These are phyloP conservation scores for Paraleonurus japonicus DNA, from an alignment of 257 asterid genomes.

Conservation along the genomic window DNA sequence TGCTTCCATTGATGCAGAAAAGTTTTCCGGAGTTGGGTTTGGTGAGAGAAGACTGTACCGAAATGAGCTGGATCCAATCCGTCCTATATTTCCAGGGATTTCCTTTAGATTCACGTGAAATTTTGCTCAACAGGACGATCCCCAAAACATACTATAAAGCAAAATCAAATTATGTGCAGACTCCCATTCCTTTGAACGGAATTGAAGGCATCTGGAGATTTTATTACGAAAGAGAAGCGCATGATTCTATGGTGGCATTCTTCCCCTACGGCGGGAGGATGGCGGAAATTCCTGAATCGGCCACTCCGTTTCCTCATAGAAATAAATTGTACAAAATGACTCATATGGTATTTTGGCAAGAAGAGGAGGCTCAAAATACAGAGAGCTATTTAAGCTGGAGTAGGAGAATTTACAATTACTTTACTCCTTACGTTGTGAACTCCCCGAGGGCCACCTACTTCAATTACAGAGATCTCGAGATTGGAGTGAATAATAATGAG, in stretches of 20 bases:
- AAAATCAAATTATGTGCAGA: constrained; percentile 16
- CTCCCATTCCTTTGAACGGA: constrained; percentile 8
- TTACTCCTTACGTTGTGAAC: constrained; percentile 26
- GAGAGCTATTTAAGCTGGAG: constrained; percentile 29
- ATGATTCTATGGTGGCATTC: neutral
- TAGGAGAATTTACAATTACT: constrained; percentile 21
- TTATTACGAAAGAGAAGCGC: neutral
- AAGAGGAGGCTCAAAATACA: neutral
- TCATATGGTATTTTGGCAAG: neutral
- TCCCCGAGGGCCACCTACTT: constrained; percentile 25
- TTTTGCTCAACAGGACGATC: constrained; percentile 25
- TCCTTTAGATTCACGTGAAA: neutral
- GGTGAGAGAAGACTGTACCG: constrained; percentile 17
- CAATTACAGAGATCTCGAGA: constrained; percentile 39
- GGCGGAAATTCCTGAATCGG: constrained; percentile 22
- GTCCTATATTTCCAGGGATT: neutral
- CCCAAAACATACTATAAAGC: constrained; percentile 34
- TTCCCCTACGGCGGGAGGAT: constrained; percentile 30
- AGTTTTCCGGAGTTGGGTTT: constrained; percentile 21
- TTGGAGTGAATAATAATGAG: constrained; percentile 25
- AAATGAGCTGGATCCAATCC: constrained; percentile 22
- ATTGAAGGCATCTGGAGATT: constrained; percentile 7
- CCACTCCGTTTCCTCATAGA: constrained; percentile 28
- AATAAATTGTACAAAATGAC: neutral
- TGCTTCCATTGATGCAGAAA: constrained; percentile 20